Base-by-base conservation (phyloP, 768 basidiomycete genomes). In the Kwoniella sp. region DNA sequence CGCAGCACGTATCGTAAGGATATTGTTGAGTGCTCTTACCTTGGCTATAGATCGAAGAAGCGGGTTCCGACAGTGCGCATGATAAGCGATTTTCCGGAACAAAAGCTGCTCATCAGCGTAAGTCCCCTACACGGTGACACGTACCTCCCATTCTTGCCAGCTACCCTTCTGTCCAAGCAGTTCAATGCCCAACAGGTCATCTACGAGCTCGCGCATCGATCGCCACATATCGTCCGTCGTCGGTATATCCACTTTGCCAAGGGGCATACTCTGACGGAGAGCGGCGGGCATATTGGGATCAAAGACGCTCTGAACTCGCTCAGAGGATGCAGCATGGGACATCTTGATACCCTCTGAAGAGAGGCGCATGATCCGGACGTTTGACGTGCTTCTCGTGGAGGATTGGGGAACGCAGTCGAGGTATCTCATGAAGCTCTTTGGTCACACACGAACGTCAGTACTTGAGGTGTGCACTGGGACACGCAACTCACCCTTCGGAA, bases 261-360 rank as follows among this genome's bases (percentile, higher is more conserved):
- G 69, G 5, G 82, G 82, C 62, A 79, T 78, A 31, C 70, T 73
- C 25, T 75, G 74, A 0, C 77, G 71, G 2, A 82, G 67, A 54
- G 66, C 68, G 0, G 73, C 58, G 26, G 68, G 60, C 26, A 75
- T 66, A 4, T 55, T 29, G 0, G 70, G 58, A 62, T 81, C 81
- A 51, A 80, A 77, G 37, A 45, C 47, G 15, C 30, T 31, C 25
- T 13, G 25, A 5, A 45, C 62, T 11, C 23, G 37, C 29, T 63
- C 52, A 2, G 62, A 57, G 5, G 55, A 38, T 5, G 28, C 20
- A 7, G 15, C 20, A n/a, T n/a, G n/a, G 17, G 28, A 7, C 2
- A 52, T 23, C 22, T 37, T 34, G 23, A 63, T 56, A 34, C 34
- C 25, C 22, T 58, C 31, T 23, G 62, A 38, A 1, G 55, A 55